phyloP scores from a whole-genome alignment of 495 filamentous ascomycete species.

The Penicillium odoratum region DNA sequence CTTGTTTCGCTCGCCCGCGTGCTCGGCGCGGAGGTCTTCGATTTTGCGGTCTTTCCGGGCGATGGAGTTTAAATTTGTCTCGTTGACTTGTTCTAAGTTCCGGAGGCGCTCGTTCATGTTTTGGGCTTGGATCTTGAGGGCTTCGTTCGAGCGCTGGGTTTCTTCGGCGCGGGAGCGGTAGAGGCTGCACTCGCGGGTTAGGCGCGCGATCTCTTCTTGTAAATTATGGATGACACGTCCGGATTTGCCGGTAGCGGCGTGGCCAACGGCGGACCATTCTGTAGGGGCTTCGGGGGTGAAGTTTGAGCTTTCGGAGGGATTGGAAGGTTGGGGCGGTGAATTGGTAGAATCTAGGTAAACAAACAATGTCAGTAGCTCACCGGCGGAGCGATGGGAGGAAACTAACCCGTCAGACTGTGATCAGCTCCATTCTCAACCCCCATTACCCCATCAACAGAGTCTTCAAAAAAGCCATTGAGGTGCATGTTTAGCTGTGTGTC shows the following conservation, averaged over 20 bases:
- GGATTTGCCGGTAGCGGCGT: slow-evolving; percentile 79
- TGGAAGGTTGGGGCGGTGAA: slow-evolving; percentile 14
- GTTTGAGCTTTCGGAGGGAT: slow-evolving; percentile 19
- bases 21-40: slow-evolving; percentile 65
- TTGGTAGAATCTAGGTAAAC: slow-evolving; percentile 24
- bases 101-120: slow-evolving; percentile 57
- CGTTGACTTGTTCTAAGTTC: slow-evolving; percentile 67
- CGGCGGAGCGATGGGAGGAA: neutral
- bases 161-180: slow-evolving; percentile 73
- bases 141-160: slow-evolving; percentile 66
- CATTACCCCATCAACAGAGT: slow-evolving; percentile 8
- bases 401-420: neutral
- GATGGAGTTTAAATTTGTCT: slow-evolving; percentile 70
- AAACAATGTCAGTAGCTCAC: too few relatives aligned
- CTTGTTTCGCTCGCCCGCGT: slow-evolving; percentile 65
- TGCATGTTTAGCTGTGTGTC: slow-evolving; percentile 50
- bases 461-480: slow-evolving; percentile 41
- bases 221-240: slow-evolving; percentile 90
- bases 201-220: slow-evolving; percentile 82
- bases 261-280: slow-evolving; percentile 77
- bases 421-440: neutral
- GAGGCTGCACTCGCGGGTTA: slow-evolving; percentile 76
- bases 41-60: slow-evolving; percentile 79
- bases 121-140: slow-evolving; percentile 72
- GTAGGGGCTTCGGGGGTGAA: slow-evolving; percentile 35